Evolutionary conservation across 2,329 filamentous ascomycete species (phyloP), one percentile per base, ranked within the genome.

Genomic region (Phialocephala subalpina): DNA sequence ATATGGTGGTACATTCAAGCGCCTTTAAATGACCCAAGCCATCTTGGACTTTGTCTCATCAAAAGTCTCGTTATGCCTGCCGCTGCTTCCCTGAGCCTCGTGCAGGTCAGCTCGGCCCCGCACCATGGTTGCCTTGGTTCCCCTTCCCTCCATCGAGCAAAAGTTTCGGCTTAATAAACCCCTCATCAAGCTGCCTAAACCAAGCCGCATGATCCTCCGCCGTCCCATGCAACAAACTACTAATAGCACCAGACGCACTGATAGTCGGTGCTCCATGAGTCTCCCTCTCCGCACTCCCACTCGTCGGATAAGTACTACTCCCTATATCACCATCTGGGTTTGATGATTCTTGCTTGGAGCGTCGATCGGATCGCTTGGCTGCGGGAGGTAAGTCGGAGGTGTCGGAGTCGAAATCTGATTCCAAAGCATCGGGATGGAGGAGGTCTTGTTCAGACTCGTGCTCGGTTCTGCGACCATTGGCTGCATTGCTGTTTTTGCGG

Each of bases 111-210:
- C 59, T 52, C 7, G 61, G 53, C 9, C 65, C 61, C 35, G 33
- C 55, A 29, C 74, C 73, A 53, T 33, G 29, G 29, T 9, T 9
- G 4, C 71, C 69, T 60, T 74, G 70, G 45, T 71, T 69, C 3
- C 73, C 71, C 49, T 75, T 77, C 2, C 76, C 76, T 16, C 90
- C 91, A 79, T 97, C 94, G 22, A 98, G 85, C 70, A 98, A 79
- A 63, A 98, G 80, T 76, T 90, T 92, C 20, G 95, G 95, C 83
- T 98, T 98, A 79, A 98, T 94, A 78, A 94, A 97, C 67, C 94
- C 93, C 79, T 99, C 96, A 77, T 99, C 96, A 67, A 99, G 82
- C 80, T 97, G 94, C 72, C 90, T 90, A 79, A 99, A 97, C 80
- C 97, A 88, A 55, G 92, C 93, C 11, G 92, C 92, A 53, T 97